Base-by-base conservation (phyloP, 805 yeast species). In the Cyberlindnera meyerae region DNA sequence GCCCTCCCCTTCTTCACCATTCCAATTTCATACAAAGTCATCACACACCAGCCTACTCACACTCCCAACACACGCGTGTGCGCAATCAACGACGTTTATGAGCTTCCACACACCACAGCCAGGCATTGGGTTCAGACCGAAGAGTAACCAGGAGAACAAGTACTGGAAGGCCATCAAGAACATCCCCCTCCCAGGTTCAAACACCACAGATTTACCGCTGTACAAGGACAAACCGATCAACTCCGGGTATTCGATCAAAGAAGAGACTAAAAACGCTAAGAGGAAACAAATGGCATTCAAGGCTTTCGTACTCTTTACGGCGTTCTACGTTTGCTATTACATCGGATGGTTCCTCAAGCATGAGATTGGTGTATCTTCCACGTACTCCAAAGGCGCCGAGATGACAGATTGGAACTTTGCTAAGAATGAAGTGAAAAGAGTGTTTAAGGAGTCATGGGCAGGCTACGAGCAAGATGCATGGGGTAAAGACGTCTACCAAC, bases 401-500 rank as follows among this genome's bases (percentile, higher is more conserved):
- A 22, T 28, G 12, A 41, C 44, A 6, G 30, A 52, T 16, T 79
- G 86, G 86, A 41, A 51, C 2, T 46, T 47, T 4, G 51, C 51
- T 1, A 31, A 76, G 38, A 78, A 76, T 48, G 58, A 63, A 45
- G 89, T 88, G 21, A 77, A 70, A 48, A 54, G 65, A n/a, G 86
- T 76, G 4, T 84, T 89, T 51, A 63, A 76, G 37, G 79, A 79
- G 28, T 73, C 89, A 6, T 89, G 96, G 95, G 65, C 65, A 18
- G 82, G 80, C 35, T 89, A 89, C 54, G 76, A 75, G 34, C 61
- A 66, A 18, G 68, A 83, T 52, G 96, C 83, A 0, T 86, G 94
- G 89, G 96, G 96, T 7, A 70, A 67, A 41, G 97, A 88, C 55
- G 75, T 79, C 1, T 88, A 82, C 52, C 66, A 68, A 27, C 96